Base-by-base conservation (phyloP, 108 stramenopile genomes). In the Mediolabrus comicus region DNA sequence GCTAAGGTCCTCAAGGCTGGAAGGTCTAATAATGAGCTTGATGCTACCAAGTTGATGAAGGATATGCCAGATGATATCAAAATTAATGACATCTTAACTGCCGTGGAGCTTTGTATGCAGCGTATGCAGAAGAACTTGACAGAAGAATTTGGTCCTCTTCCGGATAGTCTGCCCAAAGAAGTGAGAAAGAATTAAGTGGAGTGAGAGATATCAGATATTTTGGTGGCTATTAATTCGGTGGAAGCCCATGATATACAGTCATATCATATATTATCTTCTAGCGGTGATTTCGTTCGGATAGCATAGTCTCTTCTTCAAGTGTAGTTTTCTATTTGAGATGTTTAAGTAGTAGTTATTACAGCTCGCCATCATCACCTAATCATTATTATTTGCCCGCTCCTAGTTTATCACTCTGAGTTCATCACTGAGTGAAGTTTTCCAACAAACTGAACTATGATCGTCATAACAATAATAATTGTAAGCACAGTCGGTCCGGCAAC, bases 1-100 rank as follows among this genome's bases (percentile, higher is more conserved):
- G 80, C 82, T 59, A 90, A 94, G 81, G 89, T 98, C 49, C 87
- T 99, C 78, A 96, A 96, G 70, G 98, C 98, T 25, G 85, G 86
- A 10, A 83, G 99, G 28, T 98, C 98, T 27, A 99, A 99, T 94
- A 99, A 98, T 75, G 94, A 94, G 67, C 88, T 99, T 64, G 97
- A 98, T 77, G 84, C 93, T 56, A 96, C 94, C 58, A 98, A 99
- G 85, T 86, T 99, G 49, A 81, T 97, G 69, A 67, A 77, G 25
- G 97, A 95, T 57, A 83, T 97, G 84, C 96, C 97, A 2, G 96
- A 97, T 60, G 90, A 84, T 51, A 69, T 96, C 51, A 83, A 64
- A 9, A 96, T 98, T 71, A 91, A 93, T 53, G 94, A 97, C 31
- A 98, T 98, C 63, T 81, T 95, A 60, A 87, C 77, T 7, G 96